These are phyloP conservation scores for Kockovaella imperatae DNA, from an alignment of 768 basidiomycete species.

Conservation along the genomic window DNA sequence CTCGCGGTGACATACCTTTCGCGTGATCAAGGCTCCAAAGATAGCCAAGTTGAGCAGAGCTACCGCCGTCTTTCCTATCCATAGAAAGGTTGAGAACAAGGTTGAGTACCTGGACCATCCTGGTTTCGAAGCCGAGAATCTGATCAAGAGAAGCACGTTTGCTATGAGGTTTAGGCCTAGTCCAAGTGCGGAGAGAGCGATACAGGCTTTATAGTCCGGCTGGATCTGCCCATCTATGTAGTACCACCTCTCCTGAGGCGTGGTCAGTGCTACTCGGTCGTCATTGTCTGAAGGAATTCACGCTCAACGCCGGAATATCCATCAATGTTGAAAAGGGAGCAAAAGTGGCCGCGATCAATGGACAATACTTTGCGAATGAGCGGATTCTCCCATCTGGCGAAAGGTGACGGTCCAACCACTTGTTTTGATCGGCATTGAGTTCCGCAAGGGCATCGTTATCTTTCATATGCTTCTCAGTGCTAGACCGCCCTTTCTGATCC, in stretches of 20 bases:
- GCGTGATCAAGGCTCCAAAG: slow-evolving; percentile 17
- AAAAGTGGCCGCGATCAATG: slow-evolving; percentile 41
- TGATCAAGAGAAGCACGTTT: slow-evolving; percentile 41
- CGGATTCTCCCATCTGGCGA: no score
- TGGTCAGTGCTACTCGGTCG: not conserved
- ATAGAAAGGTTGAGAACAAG: slow-evolving; percentile 31
- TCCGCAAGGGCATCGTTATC: no score
- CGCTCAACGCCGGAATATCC: slow-evolving; percentile 45
- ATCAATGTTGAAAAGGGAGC: slow-evolving; percentile 45
- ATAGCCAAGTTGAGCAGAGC: slow-evolving; percentile 38
- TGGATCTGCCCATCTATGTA: slow-evolving; percentile 20
- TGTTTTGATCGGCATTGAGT: no score
- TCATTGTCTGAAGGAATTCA: slow-evolving; percentile 23
- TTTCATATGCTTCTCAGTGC: no score
- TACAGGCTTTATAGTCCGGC: slow-evolving; percentile 34
- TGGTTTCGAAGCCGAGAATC: slow-evolving; percentile 34
- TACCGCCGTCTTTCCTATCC: slow-evolving; percentile 43
- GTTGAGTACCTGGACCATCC: slow-evolving; percentile 26
- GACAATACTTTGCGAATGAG: slow-evolving; percentile 28
- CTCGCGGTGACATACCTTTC: no score
- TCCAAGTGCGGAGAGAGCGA: slow-evolving; percentile 30
- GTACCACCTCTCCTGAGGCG: slow-evolving; percentile 40
- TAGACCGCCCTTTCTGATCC: no score
- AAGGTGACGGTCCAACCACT: no score
- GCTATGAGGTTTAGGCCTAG: slow-evolving; percentile 42